Evolutionary conservation across 2,329 filamentous ascomycete genomes (phyloP).

Genomic region (Phaeosphaeriaceae sp.): DNA sequence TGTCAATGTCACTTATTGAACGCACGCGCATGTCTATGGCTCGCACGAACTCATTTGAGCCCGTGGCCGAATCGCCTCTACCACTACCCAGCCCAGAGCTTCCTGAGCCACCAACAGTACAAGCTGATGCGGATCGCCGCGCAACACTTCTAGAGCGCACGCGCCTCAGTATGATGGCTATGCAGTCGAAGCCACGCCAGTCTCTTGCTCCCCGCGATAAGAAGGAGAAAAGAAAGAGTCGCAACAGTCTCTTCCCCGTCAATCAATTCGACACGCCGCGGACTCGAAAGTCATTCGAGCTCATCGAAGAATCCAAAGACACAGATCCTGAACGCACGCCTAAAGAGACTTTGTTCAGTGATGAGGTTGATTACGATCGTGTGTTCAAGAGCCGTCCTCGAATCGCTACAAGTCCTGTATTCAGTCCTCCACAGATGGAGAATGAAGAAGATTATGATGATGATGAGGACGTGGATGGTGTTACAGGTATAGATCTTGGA

Average conservation of each 20-base stretch:
- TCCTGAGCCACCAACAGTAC: slow-evolving; percentile 17
- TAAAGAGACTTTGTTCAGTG: slow-evolving; percentile 72
- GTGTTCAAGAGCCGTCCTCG: slow-evolving; percentile 86
- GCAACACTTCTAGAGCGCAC: slow-evolving; percentile 74
- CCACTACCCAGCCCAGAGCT: slow-evolving; percentile 19
- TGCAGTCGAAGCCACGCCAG: slow-evolving; percentile 48
- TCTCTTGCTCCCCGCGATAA: slow-evolving; percentile 22
- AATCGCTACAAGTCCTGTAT: slow-evolving; percentile 76
- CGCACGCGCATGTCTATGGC: slow-evolving; percentile 57
- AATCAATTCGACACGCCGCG: slow-evolving; percentile 65
- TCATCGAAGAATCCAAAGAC: slow-evolving; percentile 27
- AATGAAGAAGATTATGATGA: slow-evolving; percentile 10
- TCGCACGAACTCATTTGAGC: slow-evolving; percentile 34
- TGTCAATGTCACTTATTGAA: slow-evolving; percentile 54
- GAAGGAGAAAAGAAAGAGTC: slow-evolving; percentile 25
- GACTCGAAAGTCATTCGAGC: slow-evolving; percentile 36
- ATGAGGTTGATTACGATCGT: slow-evolving; percentile 77
- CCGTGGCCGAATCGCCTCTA: slow-evolving; percentile 32
- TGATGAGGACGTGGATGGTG: slow-evolving; percentile 29
- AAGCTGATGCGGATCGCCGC: slow-evolving; percentile 31
- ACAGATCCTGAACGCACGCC: slow-evolving; percentile 54
- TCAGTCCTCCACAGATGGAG: slow-evolving; percentile 25
- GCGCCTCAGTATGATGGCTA: slow-evolving; percentile 76
- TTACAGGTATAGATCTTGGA: slow-evolving; percentile 40
- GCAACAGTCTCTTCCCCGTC: slow-evolving; percentile 54